These are phyloP conservation scores for Camelina hispida DNA, from an alignment of 345 rosid species.

Conservation along the genomic window DNA sequence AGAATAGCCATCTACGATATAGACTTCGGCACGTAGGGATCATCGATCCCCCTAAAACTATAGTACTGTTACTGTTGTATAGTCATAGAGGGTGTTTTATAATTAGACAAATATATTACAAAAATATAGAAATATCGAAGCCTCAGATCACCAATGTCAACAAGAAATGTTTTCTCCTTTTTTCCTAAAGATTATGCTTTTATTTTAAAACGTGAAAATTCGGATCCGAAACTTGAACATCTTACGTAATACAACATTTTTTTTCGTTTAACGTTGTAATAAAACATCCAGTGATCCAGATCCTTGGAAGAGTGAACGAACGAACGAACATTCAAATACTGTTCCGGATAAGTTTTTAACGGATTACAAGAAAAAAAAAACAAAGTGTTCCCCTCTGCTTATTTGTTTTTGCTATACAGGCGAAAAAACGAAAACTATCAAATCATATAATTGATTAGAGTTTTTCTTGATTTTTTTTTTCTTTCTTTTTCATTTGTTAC, in stretches of 20 bases:
- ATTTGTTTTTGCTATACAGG: slow-evolving; percentile 9
- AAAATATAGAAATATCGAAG: background rate
- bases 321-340: slow-evolving; percentile 23
- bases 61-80: slow-evolving; percentile 19
- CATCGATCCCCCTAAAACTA: slow-evolving; percentile 26
- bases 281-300: background rate
- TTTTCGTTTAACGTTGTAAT: too few relatives aligned
- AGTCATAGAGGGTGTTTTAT: slow-evolving; percentile 8
- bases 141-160: slow-evolving; percentile 15
- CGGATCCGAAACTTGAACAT: background rate
- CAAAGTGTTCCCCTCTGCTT: slow-evolving; percentile 32
- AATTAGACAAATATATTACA: background rate
- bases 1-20: slow-evolving; percentile 26
- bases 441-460: slow-evolving; percentile 39
- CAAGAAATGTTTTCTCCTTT: background rate
- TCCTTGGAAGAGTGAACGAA: background rate
- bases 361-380: slow-evolving; percentile 21
- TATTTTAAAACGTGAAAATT: background rate
- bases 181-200: background rate
- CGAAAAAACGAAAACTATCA: slow-evolving; percentile 43
- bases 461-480: background rate
- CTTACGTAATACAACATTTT: background rate
- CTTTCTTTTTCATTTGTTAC: slow-evolving; percentile 23
- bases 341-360: slow-evolving; percentile 40
- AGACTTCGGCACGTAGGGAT: slow-evolving; percentile 31